Percentiles rank a stretch among this genome's conserved stretches.
These are phyloP conservation scores for Poa pratensis DNA, from an alignment of 176 grass and related monocot genomes.

Conservation along the genomic window DNA sequence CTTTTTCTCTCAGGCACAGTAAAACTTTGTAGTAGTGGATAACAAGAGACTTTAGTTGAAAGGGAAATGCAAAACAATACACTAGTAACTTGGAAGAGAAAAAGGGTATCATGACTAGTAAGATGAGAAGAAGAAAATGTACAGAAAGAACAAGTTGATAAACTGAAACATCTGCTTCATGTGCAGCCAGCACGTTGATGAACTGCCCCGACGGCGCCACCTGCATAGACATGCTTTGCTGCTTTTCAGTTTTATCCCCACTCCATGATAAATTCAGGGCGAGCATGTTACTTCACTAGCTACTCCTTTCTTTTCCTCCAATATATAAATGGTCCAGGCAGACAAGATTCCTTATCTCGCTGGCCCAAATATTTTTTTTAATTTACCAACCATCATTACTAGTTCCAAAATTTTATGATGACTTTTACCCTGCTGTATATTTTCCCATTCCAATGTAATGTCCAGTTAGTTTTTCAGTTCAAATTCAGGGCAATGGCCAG, in stretches of 20 bases:
- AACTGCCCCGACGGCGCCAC: too few species aligned
- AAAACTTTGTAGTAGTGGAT: too few species aligned
- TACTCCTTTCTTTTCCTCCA: conserved; percentile 17
- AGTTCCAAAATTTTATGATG: neutral
- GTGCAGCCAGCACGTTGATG: conserved; percentile 9
- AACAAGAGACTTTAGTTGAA: too few species aligned
- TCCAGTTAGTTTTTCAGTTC: neutral
- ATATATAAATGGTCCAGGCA: conserved; percentile 42
- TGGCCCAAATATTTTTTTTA: neutral
- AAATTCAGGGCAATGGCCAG: neutral
- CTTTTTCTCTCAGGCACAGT: neutral
- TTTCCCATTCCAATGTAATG: neutral
- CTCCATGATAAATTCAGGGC: neutral
- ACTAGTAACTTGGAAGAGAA: neutral
- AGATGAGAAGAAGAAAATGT: neutral
- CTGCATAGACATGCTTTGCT: neutral
- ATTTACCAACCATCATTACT: conserved; percentile 24
- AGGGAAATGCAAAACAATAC: neutral
- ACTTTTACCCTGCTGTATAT: neutral
- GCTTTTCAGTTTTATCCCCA: conserved; percentile 22
- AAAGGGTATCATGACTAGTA: neutral
- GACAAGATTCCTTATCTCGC: neutral
- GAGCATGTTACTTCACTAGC: conserved; percentile 43
- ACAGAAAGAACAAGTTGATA: neutral
- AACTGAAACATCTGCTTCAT: neutral